Base-by-base conservation (phyloP, 805 yeast species). In the Lachancea thermotolerans region DNA sequence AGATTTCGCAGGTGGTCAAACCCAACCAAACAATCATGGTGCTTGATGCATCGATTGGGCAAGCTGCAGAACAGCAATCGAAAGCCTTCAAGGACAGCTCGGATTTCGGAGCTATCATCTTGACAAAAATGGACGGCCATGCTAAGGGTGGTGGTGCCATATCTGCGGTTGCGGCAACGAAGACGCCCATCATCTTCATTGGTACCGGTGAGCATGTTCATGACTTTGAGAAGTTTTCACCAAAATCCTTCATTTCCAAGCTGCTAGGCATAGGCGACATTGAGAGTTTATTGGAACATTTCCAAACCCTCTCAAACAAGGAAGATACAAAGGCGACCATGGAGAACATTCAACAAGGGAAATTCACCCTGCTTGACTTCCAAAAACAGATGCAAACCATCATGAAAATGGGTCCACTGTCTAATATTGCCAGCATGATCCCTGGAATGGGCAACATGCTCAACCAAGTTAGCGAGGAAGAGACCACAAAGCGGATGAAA, bases 141-240 rank as follows among this genome's bases (percentile, higher is more conserved):
- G 99, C 98, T 33, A 91, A 85, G 68, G 99, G 99, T 65, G 99
- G 99, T 69, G 99, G 99, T 73, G 99, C 99, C 28, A 90, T 91
- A 44, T 88, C 96, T 34, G 99, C 99, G 0, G 97, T 91, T 44
- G 99, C 99, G 2, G 93, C 96, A 2, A 91, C 98, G 2, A 75
- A 85, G 45, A 93, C 98, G 0, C 99, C 99, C 7, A 84, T 91
- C 54, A 86, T 85, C 8, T 91, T 91, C 60, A 93, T 91, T 48
- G 99, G 99, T 77, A 91, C 98, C 2, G 99, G 99, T 62, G 99
- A 91, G 66, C 99, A 93, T 60, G 85, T 90, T 32, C 85, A 84
- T 45, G 98, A 91, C 63, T 75, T 91, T 49, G 99, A 93, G 66
- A 79, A 85, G 39, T 91, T 91, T 64, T 82, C 93, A 18, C 96